Base-by-base conservation (phyloP, 2,329 filamentous ascomycete species). In the Penicillium sp. region DNA sequence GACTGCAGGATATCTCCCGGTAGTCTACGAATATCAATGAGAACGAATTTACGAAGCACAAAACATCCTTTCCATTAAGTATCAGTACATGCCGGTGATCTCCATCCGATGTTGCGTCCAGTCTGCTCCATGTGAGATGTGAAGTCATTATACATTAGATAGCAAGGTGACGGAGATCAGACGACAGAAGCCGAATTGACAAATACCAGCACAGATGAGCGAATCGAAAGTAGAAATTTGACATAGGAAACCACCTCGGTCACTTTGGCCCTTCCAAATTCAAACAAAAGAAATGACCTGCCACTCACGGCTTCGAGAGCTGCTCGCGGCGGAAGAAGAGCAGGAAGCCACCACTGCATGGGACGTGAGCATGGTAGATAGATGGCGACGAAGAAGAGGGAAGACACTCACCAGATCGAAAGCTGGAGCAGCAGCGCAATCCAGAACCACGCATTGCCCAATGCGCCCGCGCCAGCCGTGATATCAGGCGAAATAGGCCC, bases 401-500 rank as follows among this genome's bases (percentile, higher is more conserved):
- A 27, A 27, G 72, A 57, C 73, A 81, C 33, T 77, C 75, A 59
- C 77, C 67, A 82, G 45, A 84, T 74, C 15, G 72, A 61, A 36
- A 82, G 57, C 57, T 85, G 81, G 39, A 77, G 68, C 6, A 71
- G 43, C 23, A 84, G 56, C 34, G 74, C 77, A 41, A 82, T 65
- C 80, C 80, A 84, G 58, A 84, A 83, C 70, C 74, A 78, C 11
- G 70, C 65, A 41, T 73, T 72, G 9, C 63, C 70, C 25, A 80
- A 56, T 9, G 69, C 63, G 26, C 62, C 60, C 16, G 70, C 58
- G 0, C 71, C 70, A 37, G 71, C 69, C 11, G 73, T 74, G 46
- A 84, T 73, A 59, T 83, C 78, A 0, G 81, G 81, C 47, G 81
- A 83, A 13, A 83, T 78, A 3, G 71, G 67, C 1, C 79, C 79